Conservation (phyloP, 139 green algal genomes). For the Parachlorella kessleri region DNA sequence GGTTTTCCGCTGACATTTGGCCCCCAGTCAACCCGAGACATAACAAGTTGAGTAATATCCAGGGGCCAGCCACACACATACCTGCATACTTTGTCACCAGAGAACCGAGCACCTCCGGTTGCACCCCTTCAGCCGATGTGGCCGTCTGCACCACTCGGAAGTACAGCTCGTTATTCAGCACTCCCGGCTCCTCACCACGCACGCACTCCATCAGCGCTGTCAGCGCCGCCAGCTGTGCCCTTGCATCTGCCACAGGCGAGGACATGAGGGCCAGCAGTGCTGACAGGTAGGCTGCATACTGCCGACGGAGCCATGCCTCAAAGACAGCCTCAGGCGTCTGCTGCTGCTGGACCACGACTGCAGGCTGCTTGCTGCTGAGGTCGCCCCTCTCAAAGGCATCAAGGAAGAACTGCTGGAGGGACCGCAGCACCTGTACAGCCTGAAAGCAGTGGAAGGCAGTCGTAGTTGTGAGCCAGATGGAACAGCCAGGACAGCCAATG, state of each 20-base stretch:
- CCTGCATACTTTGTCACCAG: slow-evolving; percentile 54
- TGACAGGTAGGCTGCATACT: slow-evolving; percentile 15
- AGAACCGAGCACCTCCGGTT: slow-evolving; percentile 47
- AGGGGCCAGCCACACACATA: too few species aligned
- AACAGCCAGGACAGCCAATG: neutral
- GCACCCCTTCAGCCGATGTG: slow-evolving; percentile 9
- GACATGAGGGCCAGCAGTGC: slow-evolving; percentile 19
- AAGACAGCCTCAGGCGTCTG: neutral
- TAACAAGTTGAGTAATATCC: too few species aligned
- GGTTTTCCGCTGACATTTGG: too few species aligned
- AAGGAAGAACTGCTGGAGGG: slow-evolving; percentile 31
- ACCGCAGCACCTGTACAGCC: slow-evolving; percentile 10
- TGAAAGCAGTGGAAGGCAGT: neutral
- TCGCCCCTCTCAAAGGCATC: slow-evolving; percentile 18
- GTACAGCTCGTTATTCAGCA: slow-evolving; percentile 52
- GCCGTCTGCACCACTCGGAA: slow-evolving; percentile 34
- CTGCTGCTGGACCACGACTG: neutral
- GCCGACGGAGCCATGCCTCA: slow-evolving; percentile 28
- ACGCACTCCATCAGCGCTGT: slow-evolving; percentile 67
- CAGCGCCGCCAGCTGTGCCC: slow-evolving; percentile 45
- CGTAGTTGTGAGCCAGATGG: neutral
- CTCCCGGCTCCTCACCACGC: slow-evolving; percentile 8
- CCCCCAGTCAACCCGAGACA: too few species aligned
- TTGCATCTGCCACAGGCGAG: neutral
- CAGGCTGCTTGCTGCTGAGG: neutral